These are phyloP conservation scores for Salix arbutifolia DNA, from an alignment of 345 rosid genomes.

Conservation along the genomic window DNA sequence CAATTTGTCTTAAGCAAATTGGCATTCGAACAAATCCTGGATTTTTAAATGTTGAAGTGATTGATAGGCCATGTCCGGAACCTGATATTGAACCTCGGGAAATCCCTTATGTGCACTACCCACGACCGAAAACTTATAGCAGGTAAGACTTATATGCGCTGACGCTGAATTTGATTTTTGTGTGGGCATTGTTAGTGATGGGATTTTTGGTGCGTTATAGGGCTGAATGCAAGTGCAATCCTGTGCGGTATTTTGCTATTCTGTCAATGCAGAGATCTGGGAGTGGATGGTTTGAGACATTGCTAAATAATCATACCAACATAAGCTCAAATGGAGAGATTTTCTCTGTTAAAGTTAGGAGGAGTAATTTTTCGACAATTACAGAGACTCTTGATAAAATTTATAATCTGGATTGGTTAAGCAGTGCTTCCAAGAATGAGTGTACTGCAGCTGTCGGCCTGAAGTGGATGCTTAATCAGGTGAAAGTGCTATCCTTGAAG, in stretches of 20 bases:
- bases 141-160: conserved; percentile 39
- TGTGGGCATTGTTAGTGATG: conserved; percentile 3
- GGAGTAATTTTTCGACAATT: conserved; percentile 69
- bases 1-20: conserved; percentile 79
- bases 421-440: conserved; percentile 97
- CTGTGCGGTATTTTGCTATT: conserved; percentile 91
- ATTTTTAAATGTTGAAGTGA: conserved; percentile 46
- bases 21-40: conserved; percentile 44
- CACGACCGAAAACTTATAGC: conserved; percentile 69
- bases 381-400: conserved; percentile 73
- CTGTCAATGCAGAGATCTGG: conserved; percentile 99
- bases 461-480: conserved; percentile 99
- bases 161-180: conserved; percentile 2
- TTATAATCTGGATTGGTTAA: conserved; percentile 85
- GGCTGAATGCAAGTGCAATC: conserved; percentile 86
- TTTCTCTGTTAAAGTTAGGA: conserved; percentile 85
- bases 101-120: conserved; percentile 82
- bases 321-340: conserved; percentile 97
- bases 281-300: conserved; percentile 99
- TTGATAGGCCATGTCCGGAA: conserved; percentile 64
- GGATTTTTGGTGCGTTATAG: conserved; percentile 35
- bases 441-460: conserved; percentile 95
- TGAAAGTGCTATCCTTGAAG: conserved; percentile 18
- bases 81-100: conserved; percentile 86
- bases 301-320: conserved; percentile 88